These are phyloP conservation scores for Ceratocystis alfenasii DNA, from an alignment of 2,329 filamentous ascomycete species.

Conservation along the genomic window DNA sequence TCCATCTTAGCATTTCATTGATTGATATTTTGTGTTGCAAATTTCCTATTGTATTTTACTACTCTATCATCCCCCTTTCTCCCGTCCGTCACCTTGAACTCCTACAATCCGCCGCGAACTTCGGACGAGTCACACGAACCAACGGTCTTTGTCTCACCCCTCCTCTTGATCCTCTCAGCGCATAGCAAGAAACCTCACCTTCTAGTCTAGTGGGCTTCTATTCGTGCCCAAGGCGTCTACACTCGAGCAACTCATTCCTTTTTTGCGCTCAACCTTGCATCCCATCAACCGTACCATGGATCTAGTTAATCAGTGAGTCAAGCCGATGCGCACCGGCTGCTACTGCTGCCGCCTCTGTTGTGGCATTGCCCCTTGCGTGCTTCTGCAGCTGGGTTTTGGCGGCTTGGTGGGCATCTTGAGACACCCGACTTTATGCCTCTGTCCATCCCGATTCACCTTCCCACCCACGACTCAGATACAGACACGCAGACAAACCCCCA, in stretches of 20 bases:
- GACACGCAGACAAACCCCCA: neutral
- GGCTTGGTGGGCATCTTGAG: neutral
- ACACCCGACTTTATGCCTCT: neutral
- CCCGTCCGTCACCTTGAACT: no score
- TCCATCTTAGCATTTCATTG: no score
- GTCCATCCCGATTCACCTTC: neutral
- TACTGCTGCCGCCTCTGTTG: slow-evolving; percentile 16
- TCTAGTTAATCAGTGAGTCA: slow-evolving; percentile 48
- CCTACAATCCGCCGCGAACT: neutral
- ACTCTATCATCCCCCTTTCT: no score
- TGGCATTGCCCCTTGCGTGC: neutral
- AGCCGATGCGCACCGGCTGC: neutral
- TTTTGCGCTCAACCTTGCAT: neutral
- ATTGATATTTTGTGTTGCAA: no score
- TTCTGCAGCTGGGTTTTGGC: neutral
- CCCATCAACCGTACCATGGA: slow-evolving; percentile 35
- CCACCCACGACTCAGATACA: neutral
- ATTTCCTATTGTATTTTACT: no score
- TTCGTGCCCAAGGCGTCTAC: neutral
- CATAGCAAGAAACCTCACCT: neutral
- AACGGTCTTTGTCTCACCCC: neutral
- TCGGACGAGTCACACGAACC: neutral
- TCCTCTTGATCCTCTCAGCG: neutral
- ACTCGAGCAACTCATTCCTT: neutral
- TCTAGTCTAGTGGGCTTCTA: neutral